A percentile compares a stretch with the other conserved stretches of the same genome.
phyloP scores from a whole-genome alignment of 805 yeast species.

The Lipomyces lipofer region DNA sequence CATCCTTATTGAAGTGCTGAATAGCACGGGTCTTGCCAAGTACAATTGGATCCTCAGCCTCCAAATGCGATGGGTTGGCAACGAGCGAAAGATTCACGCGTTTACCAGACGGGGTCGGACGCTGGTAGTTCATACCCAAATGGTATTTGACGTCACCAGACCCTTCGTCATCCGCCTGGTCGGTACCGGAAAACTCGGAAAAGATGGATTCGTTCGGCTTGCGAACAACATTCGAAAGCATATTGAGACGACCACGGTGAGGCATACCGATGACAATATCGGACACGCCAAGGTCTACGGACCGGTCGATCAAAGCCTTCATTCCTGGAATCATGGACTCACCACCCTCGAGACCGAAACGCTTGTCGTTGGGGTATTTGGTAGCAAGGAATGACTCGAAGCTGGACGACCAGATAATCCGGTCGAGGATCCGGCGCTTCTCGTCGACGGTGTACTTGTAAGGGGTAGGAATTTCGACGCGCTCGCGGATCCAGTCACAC shows the following conservation, averaged over 20 bases:
- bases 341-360: conserved; percentile 98
- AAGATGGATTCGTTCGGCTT: conserved; percentile 98
- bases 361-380: conserved; percentile 89
- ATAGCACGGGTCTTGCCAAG: conserved; percentile 97
- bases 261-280: conserved; percentile 99
- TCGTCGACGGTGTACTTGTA: conserved; percentile 80
- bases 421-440: conserved; percentile 93
- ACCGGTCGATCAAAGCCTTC: conserved; percentile 89
- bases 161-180: conserved; percentile 82
- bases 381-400: conserved; percentile 91
- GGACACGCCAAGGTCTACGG: conserved; percentile 84
- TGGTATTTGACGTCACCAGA: conserved; percentile 99
- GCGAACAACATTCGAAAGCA: conserved; percentile 96
- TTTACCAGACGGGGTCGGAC: conserved; percentile 99
- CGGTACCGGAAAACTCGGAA: conserved; percentile 91
- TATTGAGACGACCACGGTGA: conserved; percentile 97
- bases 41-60: conserved; percentile 98
- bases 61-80: conserved; percentile 98
- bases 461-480: conserved; percentile 90
- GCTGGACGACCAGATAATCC: conserved; percentile 93
- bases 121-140: conserved; percentile 97
- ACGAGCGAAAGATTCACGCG: conserved; percentile 92
- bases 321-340: conserved; percentile 96
- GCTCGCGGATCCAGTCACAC: conserved; percentile 98
- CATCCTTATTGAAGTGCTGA: conserved; percentile 86